phyloP scores from a whole-genome alignment of 805 yeast genomes.

The Starmerella khaoyaiensis region DNA sequence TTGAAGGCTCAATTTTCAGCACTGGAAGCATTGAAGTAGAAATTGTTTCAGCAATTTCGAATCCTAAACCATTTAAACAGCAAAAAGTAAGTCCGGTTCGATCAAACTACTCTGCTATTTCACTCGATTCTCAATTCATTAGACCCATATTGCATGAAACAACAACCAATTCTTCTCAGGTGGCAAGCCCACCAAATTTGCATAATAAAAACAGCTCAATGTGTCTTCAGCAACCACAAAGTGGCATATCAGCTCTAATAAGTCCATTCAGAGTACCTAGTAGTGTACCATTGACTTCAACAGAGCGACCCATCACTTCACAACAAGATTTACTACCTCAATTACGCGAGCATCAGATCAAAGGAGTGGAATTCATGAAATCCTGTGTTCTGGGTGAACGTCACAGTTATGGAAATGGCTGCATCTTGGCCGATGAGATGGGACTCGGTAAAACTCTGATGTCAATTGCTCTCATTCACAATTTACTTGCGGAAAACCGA shows the following conservation, averaged over 20 bases:
- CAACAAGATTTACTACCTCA: constrained; percentile 22
- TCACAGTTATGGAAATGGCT: constrained; percentile 45
- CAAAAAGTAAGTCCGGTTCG: too few relatives aligned
- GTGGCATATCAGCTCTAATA: too few relatives aligned
- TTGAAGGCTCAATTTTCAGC: constrained; percentile 33
- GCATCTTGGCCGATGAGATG: constrained; percentile 92
- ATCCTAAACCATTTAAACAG: too few relatives aligned
- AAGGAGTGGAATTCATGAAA: constrained; percentile 71
- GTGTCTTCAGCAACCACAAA: too few relatives aligned
- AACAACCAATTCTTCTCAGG: too few relatives aligned
- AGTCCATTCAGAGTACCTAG: too few relatives aligned
- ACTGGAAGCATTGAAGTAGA: constrained; percentile 47
- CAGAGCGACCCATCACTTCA: too few relatives aligned
- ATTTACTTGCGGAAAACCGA: constrained; percentile 39
- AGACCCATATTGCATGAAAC: too few relatives aligned
- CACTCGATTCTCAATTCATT: too few relatives aligned
- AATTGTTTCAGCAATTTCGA: too few relatives aligned
- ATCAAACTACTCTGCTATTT: too few relatives aligned
- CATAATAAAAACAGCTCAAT: neutral
- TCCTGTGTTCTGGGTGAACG: constrained; percentile 67
- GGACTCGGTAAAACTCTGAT: constrained; percentile 85
- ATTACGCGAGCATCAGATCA: constrained; percentile 75
- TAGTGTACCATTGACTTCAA: too few relatives aligned
- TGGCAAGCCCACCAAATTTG: neutral
- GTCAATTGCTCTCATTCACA: constrained; percentile 76